Evolutionary conservation across 805 yeast species (phyloP).

Genomic region (Saccharomyces cerevisiae): DNA sequence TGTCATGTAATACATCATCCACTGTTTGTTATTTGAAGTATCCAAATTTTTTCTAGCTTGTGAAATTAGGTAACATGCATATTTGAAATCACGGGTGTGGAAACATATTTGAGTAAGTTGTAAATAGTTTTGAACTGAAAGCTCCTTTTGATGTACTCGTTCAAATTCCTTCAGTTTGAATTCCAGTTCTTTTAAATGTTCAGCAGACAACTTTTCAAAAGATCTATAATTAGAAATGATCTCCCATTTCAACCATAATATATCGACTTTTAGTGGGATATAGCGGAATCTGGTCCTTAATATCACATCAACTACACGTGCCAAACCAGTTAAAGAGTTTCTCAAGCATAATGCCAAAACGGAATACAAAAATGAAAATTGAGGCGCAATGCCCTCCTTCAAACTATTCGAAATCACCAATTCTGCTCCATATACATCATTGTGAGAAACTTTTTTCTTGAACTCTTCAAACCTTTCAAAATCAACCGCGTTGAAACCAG

Average conservation of each 20-base stretch:
- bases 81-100: constrained; percentile 8
- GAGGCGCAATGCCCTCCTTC: constrained; percentile 19
- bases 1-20: constrained; percentile 20
- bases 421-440: constrained; percentile 10
- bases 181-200: not conserved
- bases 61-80: constrained; percentile 5
- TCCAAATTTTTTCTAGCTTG: constrained; percentile 8
- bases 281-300: constrained; percentile 8
- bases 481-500: constrained; percentile 6
- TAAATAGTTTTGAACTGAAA: constrained; percentile 19
- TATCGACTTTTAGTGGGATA: constrained; percentile 19
- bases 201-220: not conserved
- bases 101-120: constrained; percentile 16
- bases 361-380: constrained; percentile 15
- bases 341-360: constrained; percentile 15
- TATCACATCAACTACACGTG: constrained; percentile 14
- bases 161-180: constrained; percentile 13
- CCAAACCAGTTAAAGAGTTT: constrained; percentile 9
- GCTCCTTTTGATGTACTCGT: constrained; percentile 4
- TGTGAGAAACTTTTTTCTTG: constrained; percentile 1
- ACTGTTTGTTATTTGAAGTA: constrained; percentile 9
- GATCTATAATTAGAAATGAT: constrained; percentile 3
- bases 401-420: constrained; percentile 10
- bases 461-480: constrained; percentile 7
- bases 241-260: constrained; percentile 18